Evolutionary conservation across 116 monocot genomes (phyloP).

Genomic region (Posidonia oceanica): DNA sequence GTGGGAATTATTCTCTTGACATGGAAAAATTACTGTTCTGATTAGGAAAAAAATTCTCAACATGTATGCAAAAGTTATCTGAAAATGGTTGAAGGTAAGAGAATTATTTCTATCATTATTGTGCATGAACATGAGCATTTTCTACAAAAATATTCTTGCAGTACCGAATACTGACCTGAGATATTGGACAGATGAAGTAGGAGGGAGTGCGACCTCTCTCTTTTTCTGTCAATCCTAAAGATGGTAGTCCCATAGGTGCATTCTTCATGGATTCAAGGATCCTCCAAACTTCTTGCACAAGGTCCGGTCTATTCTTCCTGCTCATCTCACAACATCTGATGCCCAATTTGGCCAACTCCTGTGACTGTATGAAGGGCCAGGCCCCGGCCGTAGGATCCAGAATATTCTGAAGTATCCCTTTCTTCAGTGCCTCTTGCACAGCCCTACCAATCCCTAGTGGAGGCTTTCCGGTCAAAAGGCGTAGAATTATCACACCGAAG

Average conservation of each 20-base stretch:
- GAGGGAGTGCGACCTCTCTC: slow-evolving; percentile 13
- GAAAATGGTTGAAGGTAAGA: too few species aligned
- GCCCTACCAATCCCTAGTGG: slow-evolving; percentile 32
- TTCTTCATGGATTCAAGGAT: slow-evolving; percentile 26
- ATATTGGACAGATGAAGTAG: slow-evolving; percentile 62
- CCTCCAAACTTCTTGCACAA: slow-evolving; percentile 45
- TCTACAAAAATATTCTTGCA: background rate
- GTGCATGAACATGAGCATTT: too few species aligned
- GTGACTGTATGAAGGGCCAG: slow-evolving; percentile 56
- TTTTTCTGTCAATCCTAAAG: slow-evolving; percentile 10
- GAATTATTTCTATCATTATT: too few species aligned
- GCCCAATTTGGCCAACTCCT: slow-evolving; percentile 42
- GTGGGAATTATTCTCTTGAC: too few species aligned
- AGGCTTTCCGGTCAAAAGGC: slow-evolving; percentile 50
- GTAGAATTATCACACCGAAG: slow-evolving; percentile 58
- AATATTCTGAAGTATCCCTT: slow-evolving; percentile 22
- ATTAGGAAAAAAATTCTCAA: too few species aligned
- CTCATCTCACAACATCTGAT: slow-evolving; percentile 61
- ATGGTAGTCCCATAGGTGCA: background rate
- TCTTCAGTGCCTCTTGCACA: slow-evolving; percentile 42
- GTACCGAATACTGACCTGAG: slow-evolving; percentile 26
- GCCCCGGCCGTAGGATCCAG: slow-evolving; percentile 52
- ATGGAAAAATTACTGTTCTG: too few species aligned
- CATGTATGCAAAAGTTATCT: too few species aligned
- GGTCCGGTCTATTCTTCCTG: slow-evolving; percentile 45